Base-by-base conservation (phyloP, 768 basidiomycete species). In the Kwoniella mangroviensis region DNA sequence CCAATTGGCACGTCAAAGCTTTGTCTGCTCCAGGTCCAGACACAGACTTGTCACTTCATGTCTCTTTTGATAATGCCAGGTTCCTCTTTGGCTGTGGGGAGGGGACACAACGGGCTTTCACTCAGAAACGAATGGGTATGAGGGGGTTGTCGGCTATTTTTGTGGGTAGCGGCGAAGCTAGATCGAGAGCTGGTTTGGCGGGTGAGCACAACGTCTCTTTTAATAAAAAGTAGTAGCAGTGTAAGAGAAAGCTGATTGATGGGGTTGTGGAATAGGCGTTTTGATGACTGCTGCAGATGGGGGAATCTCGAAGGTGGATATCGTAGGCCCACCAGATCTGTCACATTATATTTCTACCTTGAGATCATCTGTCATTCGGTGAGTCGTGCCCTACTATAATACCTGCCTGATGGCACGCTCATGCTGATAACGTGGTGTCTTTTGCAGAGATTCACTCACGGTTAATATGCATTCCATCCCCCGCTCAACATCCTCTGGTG, bases 61-160 rank as follows among this genome's bases (percentile, higher is more conserved):
- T 96, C 73, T 86, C 87, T 0, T 94, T 94, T 80, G 90, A 92
- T 73, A 85, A 87, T 63, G 90, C 88, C 13, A 91, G 92, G 75
- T 98, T 94, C 75, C 86, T 95, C 49, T 93, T 98, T 86, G 94
- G 94, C 82, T 89, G 86, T 21, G 90, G 92, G 9, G 94, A 97
- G 82, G 91, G 90, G 68, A 89, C 90, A 1, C 89, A 89, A 53
- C 85, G 95, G 43, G 84, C 90, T 0, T 91, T 91, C 78, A 83
- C 90, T 17, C 90, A 94, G 83, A 88, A 88, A 68, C 85, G 84
- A 72, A 84, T 87, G 55, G 88, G 88, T 59, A 88, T 92, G 87
- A 88, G 86, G 79, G 90, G 88, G 73, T 85, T 91, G 4, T 86
- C 86, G 45, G 90, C 86, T 1, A 68, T 96, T 10, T 95, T 97